Evolutionary conservation across 2,329 filamentous ascomycete genomes (phyloP), one percentile per base, ranked within the genome.

Genomic region (Dactylellina sp.): DNA sequence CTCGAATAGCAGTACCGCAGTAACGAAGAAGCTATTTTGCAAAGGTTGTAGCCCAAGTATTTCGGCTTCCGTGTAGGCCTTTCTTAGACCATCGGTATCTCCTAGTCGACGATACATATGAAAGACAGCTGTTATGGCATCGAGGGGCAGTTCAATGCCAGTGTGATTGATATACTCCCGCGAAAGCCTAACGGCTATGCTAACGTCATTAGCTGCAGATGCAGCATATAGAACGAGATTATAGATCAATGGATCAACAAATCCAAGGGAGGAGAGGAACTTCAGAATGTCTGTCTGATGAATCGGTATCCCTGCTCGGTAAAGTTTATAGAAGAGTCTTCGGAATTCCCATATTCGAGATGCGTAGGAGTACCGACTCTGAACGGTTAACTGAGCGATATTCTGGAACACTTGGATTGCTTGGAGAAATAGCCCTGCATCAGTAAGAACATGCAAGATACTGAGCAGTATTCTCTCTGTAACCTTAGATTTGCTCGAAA

Each of bases 221-320:
- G 71, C 71, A 3, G 63, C 35, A 25, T 70, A 75, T 14, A 75
- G 24, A 18, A 75, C 11, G 7, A 60, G 28, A 9, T 75, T 70
- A 50, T 75, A 70, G 18, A 75, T 59, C n/a, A 68, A n/a, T 6
- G 56, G 71, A n/a, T 75, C 71, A 18, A 75, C 44, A 11, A 14
- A 25, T 16, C 59, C 64, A 32, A 68, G 7, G 0, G 71, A 75
- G 24, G 59, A 75, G n/a, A 75, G 46, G 32, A 64, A 63, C 1
- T 20, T 18, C 1, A 70, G 52, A 2, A 75, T 62, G 9, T 75
- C 56, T 6, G 71, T 52, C 7, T 59, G 44, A 24, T 75, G 71
- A 37, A 75, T 70, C 3, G 70, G 71, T 32, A 75, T 46, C 2
- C 71, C 71, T 5, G 57, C 40, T n/a, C 49, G 46, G n/a, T 75